phyloP scores from a whole-genome alignment of 805 yeast species.

The Aciculoconidium aculeatum region DNA sequence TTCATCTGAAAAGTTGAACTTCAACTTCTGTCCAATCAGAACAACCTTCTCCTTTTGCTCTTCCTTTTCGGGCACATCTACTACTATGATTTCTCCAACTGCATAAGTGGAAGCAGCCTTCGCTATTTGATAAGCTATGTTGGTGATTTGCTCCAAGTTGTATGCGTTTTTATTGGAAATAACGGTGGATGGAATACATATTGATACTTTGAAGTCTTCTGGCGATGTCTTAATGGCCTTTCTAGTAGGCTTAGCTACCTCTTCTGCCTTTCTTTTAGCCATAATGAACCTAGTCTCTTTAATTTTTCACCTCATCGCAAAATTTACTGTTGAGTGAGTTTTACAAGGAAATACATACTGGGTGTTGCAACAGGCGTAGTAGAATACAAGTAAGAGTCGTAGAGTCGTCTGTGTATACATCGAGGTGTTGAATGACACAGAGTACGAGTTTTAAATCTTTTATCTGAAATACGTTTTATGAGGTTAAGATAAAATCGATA shows the following conservation, averaged over 20 bases:
- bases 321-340: neutral
- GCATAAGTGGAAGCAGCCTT: conserved; percentile 63
- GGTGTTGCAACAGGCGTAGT: too few species aligned
- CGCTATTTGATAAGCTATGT: conserved; percentile 72
- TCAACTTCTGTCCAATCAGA: conserved; percentile 24
- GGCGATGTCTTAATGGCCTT: conserved; percentile 24
- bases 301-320: conserved; percentile 1
- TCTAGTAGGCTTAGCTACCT: conserved; percentile 17
- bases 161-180: conserved; percentile 50
- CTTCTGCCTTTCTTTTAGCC: conserved; percentile 21
- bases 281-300: too few species aligned
- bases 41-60: conserved; percentile 19
- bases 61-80: conserved; percentile 42
- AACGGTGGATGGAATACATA: conserved; percentile 71
- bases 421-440: too few species aligned
- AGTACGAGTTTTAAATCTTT: too few species aligned
- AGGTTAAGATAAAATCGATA: too few species aligned
- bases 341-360: neutral
- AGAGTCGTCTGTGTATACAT: too few species aligned
- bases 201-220: conserved; percentile 35
- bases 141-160: conserved; percentile 69
- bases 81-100: conserved; percentile 68
- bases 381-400: too few species aligned
- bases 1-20: conserved; percentile 25
- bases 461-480: too few species aligned